These are phyloP conservation scores for Neurospora sp. DNA, from an alignment of 2,329 filamentous ascomycete species.

Conservation along the genomic window DNA sequence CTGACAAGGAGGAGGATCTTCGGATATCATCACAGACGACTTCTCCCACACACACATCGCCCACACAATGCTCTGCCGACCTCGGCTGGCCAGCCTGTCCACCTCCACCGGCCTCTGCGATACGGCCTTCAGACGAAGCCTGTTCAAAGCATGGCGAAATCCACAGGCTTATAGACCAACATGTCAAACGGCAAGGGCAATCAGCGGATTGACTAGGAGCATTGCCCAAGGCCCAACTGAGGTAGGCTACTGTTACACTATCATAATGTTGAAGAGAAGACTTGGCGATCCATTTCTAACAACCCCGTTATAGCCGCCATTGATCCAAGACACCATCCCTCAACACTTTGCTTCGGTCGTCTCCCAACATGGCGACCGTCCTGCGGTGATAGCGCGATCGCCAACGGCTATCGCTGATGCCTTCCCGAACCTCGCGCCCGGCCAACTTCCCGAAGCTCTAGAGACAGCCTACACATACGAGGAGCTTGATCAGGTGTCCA, in stretches of 20 bases:
- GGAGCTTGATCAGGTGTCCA: slow-evolving; percentile 65
- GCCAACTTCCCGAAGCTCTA: slow-evolving; percentile 44
- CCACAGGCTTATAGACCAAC: not conserved
- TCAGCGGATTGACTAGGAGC: slow-evolving; percentile 14
- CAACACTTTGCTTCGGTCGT: slow-evolving; percentile 63
- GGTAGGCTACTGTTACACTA: slow-evolving; percentile 4
- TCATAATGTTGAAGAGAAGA: not conserved
- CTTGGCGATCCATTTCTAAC: not conserved
- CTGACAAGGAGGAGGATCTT: not conserved
- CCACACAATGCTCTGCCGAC: not conserved
- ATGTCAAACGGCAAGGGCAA: slow-evolving; percentile 2
- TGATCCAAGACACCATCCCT: slow-evolving; percentile 60
- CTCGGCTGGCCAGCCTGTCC: not conserved
- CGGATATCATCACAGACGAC: not conserved
- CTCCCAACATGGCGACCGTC: slow-evolving; percentile 51
- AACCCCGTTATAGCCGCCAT: slow-evolving; percentile 43
- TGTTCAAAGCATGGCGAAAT: not conserved
- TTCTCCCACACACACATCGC: not conserved
- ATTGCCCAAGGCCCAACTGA: slow-evolving; percentile 15
- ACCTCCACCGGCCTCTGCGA: not conserved
- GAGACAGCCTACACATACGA: slow-evolving; percentile 67
- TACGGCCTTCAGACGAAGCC: not conserved
- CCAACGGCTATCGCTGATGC: slow-evolving; percentile 23
- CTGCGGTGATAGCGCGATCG: slow-evolving; percentile 44
- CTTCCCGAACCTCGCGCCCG: slow-evolving; percentile 18